Evolutionary conservation across 1,139 yeast genomes (phyloP).

Genomic region (Geotrichum citri-aurantii): DNA sequence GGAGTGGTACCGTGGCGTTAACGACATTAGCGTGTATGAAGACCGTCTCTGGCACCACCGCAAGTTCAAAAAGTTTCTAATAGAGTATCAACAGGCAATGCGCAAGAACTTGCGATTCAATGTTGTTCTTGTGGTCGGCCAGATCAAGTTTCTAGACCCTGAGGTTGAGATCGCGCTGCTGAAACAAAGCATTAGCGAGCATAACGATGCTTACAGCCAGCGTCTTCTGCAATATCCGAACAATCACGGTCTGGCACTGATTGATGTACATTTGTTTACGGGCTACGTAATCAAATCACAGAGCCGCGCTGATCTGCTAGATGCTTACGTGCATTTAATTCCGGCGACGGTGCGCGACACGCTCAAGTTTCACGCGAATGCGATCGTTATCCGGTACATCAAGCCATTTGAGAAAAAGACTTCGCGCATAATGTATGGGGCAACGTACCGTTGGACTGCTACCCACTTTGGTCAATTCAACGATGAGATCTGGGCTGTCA

Average conservation of each 20-base stretch:
- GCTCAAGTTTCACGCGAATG: conserved; percentile 14
- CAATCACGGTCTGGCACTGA: not conserved
- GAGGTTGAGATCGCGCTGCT: conserved; percentile 31
- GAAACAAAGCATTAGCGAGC: conserved; percentile 30
- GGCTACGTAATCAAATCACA: conserved; percentile 12
- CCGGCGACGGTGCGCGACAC: conserved; percentile 1
- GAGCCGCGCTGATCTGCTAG: conserved; percentile 10
- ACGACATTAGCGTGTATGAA: conserved; percentile 39
- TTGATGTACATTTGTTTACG: conserved; percentile 11
- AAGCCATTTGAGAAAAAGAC: conserved; percentile 7
- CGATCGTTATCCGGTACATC: conserved; percentile 10
- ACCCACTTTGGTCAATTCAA: conserved; percentile 28
- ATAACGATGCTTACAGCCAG: conserved; percentile 28
- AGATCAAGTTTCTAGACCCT: conserved; percentile 32
- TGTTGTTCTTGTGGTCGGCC: conserved; percentile 31
- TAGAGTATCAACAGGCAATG: conserved; percentile 29
- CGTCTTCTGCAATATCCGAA: not conserved
- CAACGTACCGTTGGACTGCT: conserved; percentile 25
- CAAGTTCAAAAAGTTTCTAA: conserved; percentile 34
- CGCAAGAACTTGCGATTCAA: conserved; percentile 27
- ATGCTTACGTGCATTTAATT: not conserved
- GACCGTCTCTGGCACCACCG: conserved; percentile 39
- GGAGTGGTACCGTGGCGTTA: conserved; percentile 30
- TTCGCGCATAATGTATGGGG: conserved; percentile 4
- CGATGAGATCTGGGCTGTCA: conserved; percentile 28